Base-by-base conservation (phyloP, 1,284 basidiomycete species). In the Trichosporon coremiiforme region DNA sequence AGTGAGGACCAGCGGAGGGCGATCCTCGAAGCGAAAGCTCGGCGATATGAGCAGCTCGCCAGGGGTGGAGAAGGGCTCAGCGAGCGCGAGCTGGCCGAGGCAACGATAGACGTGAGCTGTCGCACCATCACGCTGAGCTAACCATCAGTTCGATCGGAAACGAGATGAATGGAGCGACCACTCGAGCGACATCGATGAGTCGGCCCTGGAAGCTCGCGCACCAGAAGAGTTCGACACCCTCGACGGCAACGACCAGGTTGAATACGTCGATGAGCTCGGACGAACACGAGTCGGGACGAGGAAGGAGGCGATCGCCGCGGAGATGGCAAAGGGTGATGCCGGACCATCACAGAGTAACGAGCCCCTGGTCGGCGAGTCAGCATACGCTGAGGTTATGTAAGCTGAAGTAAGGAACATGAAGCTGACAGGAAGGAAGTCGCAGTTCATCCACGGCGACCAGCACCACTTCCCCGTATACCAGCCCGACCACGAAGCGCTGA, bases 391-490 rank as follows among this genome's bases (percentile, higher is more conserved):
- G 63, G 81, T 83, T 1, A 71, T 79, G 82, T 84, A 68, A 77
- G 83, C 80, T 0, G 6, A 4, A 22, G 22, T 12, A 6, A 0
- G 13, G 45, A 41, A n/a, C n/a, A 20, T 8, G 33, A 8, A 35
- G 62, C 72, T 69, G 66, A 75, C 72, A 50, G 66, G 17, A 70
- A 92, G 90, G 76, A 86, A 89, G 74, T 86, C 90, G 68, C 84
- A 85, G 69, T 87, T 88, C 66, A 83, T 86, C 62, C 79, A 91
- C 70, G 93, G 89, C 66, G 92, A 95, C 87, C 76, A 90, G 88
- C 78, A 89, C 87, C 84, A 81, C 70, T 98, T 95, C 82, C 94
- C 94, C 0, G 88, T 91, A 0, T 97, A 94, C 77, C 88, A 90
- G 76, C 93, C 91, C 5, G 89, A 91, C n/a, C 88, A 86, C 0